A percentile compares a stretch with the other conserved stretches of the same genome.
Conservation (phyloP, 2,329 filamentous ascomycete genomes). For the Trichoderma cornu-damae region DNA sequence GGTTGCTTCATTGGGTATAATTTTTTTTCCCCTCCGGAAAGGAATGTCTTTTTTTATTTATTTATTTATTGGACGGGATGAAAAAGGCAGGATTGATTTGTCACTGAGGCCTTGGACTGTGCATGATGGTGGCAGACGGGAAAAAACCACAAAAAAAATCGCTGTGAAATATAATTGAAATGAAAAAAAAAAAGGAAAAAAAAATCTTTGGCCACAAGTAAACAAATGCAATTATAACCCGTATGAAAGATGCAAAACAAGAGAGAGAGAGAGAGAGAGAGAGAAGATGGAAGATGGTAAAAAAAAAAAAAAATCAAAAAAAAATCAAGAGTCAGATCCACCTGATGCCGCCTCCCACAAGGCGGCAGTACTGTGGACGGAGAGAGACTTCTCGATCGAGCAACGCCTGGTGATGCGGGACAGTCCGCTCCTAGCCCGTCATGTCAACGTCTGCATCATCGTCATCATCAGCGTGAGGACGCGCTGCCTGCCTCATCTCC, state of each 20-base stretch:
- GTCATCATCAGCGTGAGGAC: constrained; percentile 46
- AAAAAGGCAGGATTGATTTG: neutral
- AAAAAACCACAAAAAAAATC: neutral
- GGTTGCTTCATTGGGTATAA: neutral
- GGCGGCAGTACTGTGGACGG: neutral
- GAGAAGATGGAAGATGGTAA: too few relatives aligned
- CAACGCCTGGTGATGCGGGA: neutral
- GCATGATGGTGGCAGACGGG: neutral
- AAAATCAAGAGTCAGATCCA: neutral
- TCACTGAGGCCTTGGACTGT: neutral
- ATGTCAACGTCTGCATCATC: constrained; percentile 58
- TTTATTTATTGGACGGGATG: neutral
- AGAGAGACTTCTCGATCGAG: neutral
- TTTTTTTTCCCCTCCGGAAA: neutral
- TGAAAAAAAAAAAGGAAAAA: too few relatives aligned
- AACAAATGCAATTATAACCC: neutral
- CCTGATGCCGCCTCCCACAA: neutral
- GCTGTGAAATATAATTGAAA: neutral
- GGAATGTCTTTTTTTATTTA: neutral
- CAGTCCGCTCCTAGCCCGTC: constrained; percentile 42
- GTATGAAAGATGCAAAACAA: neutral
- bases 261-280: too few relatives aligned
- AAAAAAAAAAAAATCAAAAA: neutral
- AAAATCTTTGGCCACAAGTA: neutral
- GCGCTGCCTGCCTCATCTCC: constrained; percentile 47